Percentiles rank a stretch among this genome's conserved stretches.
Evolutionary conservation across 768 basidiomycete species (phyloP).

Genomic region (Trametes villosa): DNA sequence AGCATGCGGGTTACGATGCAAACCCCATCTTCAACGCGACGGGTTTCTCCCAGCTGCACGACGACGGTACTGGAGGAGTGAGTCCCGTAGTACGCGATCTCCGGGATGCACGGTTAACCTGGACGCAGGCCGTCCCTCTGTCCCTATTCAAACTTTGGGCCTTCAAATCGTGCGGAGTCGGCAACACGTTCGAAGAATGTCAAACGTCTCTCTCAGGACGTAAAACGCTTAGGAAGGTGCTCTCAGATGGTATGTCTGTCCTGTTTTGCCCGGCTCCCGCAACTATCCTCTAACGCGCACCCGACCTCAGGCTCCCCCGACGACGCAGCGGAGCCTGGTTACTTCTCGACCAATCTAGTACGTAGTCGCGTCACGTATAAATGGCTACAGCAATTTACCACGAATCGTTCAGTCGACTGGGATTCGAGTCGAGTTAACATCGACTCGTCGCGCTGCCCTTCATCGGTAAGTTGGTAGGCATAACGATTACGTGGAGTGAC

Average conservation of each 20-base stretch:
- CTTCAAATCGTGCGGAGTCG: conserved; percentile 46
- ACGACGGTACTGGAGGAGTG: conserved; percentile 65
- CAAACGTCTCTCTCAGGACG: conserved; percentile 50
- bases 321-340: conserved; percentile 66
- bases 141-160: conserved; percentile 69
- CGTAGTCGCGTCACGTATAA: conserved; percentile 53
- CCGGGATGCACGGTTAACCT: background rate
- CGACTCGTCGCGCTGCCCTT: conserved; percentile 60
- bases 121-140: conserved; percentile 43
- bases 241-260: conserved; percentile 48
- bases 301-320: conserved; percentile 56
- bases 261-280: background rate
- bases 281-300: background rate
- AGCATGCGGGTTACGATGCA: conserved; percentile 48
- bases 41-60: conserved; percentile 68
- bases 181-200: conserved; percentile 52
- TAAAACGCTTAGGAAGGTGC: conserved; percentile 52
- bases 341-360: conserved; percentile 65
- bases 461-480: conserved; percentile 50
- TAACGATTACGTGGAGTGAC: background rate
- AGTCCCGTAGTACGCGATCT: too few species aligned
- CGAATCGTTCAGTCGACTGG: conserved; percentile 49
- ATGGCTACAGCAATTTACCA: background rate
- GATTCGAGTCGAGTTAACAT: conserved; percentile 61
- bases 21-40: conserved; percentile 43